Evolutionary conservation across 1,284 basidiomycete species (phyloP).

Genomic region (Heterobasidion occidentale): DNA sequence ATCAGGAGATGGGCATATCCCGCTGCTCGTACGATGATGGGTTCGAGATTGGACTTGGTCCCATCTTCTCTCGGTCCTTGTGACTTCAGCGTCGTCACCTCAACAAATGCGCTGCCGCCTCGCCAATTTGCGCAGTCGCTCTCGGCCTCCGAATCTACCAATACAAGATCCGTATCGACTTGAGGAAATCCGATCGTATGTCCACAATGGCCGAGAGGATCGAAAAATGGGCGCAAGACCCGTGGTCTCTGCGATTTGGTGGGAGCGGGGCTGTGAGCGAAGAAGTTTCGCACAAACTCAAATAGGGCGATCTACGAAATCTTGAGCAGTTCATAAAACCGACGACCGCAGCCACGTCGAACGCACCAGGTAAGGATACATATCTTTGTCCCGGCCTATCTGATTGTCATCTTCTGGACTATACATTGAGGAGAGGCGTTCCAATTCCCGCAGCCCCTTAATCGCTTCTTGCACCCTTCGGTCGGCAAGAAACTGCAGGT

Average conservation of each 20-base stretch:
- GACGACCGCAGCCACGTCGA: background rate
- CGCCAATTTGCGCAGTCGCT: background rate
- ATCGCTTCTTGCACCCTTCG: background rate
- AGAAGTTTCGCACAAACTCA: background rate
- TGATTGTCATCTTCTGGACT: background rate
- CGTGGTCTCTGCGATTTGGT: background rate
- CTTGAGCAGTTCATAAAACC: background rate
- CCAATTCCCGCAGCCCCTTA: background rate
- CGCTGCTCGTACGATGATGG: slow-evolving; percentile 7
- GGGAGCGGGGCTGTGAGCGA: background rate
- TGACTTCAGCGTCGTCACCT: background rate
- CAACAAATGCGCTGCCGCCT: background rate
- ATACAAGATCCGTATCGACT: background rate
- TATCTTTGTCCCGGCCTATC: background rate
- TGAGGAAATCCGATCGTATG: background rate
- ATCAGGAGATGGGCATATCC: slow-evolving; percentile 17
- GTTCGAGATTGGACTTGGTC: background rate
- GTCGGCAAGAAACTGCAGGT: background rate
- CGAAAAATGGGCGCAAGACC: background rate
- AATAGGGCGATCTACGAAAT: background rate
- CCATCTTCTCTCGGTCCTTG: background rate
- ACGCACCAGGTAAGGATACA: background rate
- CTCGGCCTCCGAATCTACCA: background rate
- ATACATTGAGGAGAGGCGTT: too few species aligned
- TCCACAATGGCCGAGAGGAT: background rate